Conservation (phyloP, 1,284 basidiomycete genomes). For the Ceratobasidium sp. region DNA sequence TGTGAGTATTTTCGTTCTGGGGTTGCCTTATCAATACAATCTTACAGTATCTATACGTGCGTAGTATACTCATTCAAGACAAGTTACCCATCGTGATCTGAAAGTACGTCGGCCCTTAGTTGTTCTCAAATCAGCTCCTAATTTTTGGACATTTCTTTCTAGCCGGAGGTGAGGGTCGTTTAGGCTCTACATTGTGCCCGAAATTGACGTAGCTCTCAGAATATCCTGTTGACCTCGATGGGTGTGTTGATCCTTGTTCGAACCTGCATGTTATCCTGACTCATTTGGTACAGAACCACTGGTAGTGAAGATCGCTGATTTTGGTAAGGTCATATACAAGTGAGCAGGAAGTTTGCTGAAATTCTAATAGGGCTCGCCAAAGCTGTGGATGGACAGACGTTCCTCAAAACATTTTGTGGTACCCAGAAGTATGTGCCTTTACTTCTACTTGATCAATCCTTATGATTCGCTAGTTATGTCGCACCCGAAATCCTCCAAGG, state of each 20-base stretch:
- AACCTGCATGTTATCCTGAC: background rate
- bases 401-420: conserved; percentile 39
- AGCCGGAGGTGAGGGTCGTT: conserved; percentile 24
- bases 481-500: conserved; percentile 37
- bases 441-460: background rate
- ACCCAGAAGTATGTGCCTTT: conserved; percentile 28
- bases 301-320: conserved; percentile 36
- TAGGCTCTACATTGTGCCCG: background rate
- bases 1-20: background rate
- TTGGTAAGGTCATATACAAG: conserved; percentile 1
- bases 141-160: background rate
- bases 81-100: conserved; percentile 38
- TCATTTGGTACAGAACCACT: conserved; percentile 18
- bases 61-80: conserved; percentile 40
- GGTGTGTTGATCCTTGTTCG: background rate
- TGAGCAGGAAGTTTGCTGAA: background rate
- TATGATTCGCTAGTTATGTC: conserved; percentile 16
- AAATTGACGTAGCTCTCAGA: background rate
- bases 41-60: background rate
- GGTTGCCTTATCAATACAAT: background rate
- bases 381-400: conserved; percentile 37
- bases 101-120: conserved; percentile 1
- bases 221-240: conserved; percentile 32
- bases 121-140: background rate
- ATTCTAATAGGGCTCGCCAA: conserved; percentile 29